Evolutionary conservation across 495 filamentous ascomycete genomes (phyloP).

Genomic region (Xylaria bambusicola): DNA sequence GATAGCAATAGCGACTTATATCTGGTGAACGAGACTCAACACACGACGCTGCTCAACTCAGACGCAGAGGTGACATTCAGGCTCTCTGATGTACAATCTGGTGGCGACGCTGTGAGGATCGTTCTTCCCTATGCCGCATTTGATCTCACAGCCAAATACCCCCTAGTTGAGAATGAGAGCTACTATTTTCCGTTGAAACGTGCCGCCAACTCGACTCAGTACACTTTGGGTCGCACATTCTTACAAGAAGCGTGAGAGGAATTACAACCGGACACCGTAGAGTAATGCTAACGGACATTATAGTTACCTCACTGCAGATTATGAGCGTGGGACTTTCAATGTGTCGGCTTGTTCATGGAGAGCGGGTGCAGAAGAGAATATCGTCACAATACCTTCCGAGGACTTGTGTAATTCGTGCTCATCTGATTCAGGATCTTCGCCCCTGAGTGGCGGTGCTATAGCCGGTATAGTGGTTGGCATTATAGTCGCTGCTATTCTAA

Average conservation of each 20-base stretch:
- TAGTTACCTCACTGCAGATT: constrained; percentile 50
- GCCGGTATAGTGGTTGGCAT: constrained; percentile 39
- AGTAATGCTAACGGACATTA: neutral
- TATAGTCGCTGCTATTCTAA: constrained; percentile 23
- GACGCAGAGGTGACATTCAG: constrained; percentile 57
- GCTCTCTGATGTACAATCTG: constrained; percentile 41
- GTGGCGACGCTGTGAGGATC: constrained; percentile 49
- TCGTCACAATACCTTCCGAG: constrained; percentile 35
- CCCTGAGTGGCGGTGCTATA: constrained; percentile 35
- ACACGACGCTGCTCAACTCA: constrained; percentile 43
- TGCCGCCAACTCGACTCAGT: constrained; percentile 52
- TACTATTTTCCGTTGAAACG: constrained; percentile 57
- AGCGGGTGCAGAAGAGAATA: constrained; percentile 34
- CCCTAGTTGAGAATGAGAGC: constrained; percentile 36
- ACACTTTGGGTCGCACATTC: constrained; percentile 58
- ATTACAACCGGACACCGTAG: neutral
- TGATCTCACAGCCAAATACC: constrained; percentile 48
- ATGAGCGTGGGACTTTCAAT: constrained; percentile 49
- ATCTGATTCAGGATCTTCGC: constrained; percentile 1
- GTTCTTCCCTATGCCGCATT: constrained; percentile 56
- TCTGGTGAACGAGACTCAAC: constrained; percentile 48
- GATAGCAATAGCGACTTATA: constrained; percentile 50
- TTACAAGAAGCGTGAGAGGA: constrained; percentile 54
- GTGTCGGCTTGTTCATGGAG: constrained; percentile 44
- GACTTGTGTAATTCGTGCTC: constrained; percentile 8